Percentiles rank a stretch among this genome's conserved stretches.
Conservation (phyloP, 805 yeast genomes). For the Aciculoconidium aculeatum region DNA sequence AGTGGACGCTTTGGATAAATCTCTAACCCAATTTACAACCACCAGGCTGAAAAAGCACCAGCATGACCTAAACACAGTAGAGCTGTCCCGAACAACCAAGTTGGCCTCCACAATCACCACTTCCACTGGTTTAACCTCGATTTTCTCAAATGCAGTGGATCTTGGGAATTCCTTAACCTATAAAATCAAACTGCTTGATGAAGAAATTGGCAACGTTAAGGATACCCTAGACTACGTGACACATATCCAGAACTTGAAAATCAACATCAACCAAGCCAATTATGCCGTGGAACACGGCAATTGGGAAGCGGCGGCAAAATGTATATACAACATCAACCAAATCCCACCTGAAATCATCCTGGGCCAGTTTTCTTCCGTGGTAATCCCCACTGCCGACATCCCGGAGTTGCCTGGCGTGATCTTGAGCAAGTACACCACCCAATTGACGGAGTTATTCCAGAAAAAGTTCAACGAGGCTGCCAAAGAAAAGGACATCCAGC, state of each 20-base stretch:
- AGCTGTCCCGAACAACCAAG: slow-evolving; percentile 51
- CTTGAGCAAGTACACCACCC: slow-evolving; percentile 51
- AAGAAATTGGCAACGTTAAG: slow-evolving; percentile 60
- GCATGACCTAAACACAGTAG: slow-evolving; percentile 42
- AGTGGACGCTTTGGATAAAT: slow-evolving; percentile 18
- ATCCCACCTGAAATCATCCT: slow-evolving; percentile 49
- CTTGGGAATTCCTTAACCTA: slow-evolving; percentile 64
- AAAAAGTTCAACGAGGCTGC: slow-evolving; percentile 71
- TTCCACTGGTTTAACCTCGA: slow-evolving; percentile 50
- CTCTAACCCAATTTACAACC: slow-evolving; percentile 19
- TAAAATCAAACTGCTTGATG: slow-evolving; percentile 63
- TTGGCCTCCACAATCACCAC: slow-evolving; percentile 54
- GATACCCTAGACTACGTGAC: slow-evolving; percentile 59
- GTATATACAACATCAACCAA: slow-evolving; percentile 41
- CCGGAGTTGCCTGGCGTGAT: slow-evolving; percentile 70
- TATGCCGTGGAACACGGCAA: slow-evolving; percentile 62
- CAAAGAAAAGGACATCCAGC: slow-evolving; percentile 52
- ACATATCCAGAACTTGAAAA: slow-evolving; percentile 59
- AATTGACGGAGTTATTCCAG: slow-evolving; percentile 52
- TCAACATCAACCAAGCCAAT: slow-evolving; percentile 57
- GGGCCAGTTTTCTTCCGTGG: slow-evolving; percentile 70
- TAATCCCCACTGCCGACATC: slow-evolving; percentile 80
- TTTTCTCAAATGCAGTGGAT: slow-evolving; percentile 55
- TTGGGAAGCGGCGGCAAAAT: slow-evolving; percentile 74
- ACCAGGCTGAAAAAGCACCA: slow-evolving; percentile 26